Percentiles rank a stretch among this genome's conserved stretches.
These are phyloP conservation scores for Toxoplasma gondii DNA, from an alignment of 169 alveolate genomes.

Conservation along the genomic window DNA sequence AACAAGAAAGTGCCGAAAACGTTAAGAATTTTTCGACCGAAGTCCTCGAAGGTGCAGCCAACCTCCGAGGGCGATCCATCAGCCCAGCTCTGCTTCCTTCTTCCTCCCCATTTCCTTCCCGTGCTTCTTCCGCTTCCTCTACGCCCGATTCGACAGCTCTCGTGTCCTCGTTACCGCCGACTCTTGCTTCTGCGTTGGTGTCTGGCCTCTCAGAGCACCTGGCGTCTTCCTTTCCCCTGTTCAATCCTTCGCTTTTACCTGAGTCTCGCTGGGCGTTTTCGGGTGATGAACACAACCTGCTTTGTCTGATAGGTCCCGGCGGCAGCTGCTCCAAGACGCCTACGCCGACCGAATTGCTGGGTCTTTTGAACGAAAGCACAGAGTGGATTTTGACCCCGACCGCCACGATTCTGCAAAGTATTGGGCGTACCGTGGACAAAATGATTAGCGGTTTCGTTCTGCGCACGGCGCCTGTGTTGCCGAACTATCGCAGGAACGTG, in stretches of 20 bases:
- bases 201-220: conserved; percentile 13
- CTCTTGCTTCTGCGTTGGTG: neutral
- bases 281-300: neutral
- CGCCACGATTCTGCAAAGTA: conserved; percentile 29
- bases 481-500: conserved; percentile 63
- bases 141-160: neutral
- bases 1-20: too few relatives aligned
- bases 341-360: conserved; percentile 7
- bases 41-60: neutral
- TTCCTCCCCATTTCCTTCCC: neutral
- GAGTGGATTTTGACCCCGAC: conserved; percentile 32
- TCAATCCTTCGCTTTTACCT: neutral
- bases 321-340: neutral
- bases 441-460: conserved; percentile 58
- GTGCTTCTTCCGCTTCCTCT: neutral
- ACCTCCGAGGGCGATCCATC: neutral
- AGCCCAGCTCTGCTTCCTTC: too few relatives aligned
- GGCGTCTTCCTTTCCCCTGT: conserved; percentile 2
- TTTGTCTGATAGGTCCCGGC: neutral
- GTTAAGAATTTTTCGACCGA: neutral
- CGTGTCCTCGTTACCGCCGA: neutral
- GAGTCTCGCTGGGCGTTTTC: neutral
- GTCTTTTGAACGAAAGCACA: conserved; percentile 13
- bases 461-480: conserved; percentile 60
- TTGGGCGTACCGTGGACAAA: conserved; percentile 62